Evolutionary conservation across 805 yeast species (phyloP).

Genomic region (Candida caryicola): DNA sequence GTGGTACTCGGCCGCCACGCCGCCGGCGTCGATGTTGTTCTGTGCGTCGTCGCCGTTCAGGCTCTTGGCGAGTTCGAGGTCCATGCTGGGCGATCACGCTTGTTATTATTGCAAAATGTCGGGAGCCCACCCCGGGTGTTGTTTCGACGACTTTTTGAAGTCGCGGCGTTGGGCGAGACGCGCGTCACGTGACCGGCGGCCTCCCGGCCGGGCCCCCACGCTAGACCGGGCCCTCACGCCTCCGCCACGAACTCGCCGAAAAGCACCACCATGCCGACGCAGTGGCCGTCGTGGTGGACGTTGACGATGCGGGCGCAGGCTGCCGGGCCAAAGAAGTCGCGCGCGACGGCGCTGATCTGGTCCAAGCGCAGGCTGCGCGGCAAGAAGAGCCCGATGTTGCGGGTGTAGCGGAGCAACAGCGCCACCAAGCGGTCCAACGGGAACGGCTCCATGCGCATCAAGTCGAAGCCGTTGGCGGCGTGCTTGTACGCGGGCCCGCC

Average conservation of each 20-base stretch:
- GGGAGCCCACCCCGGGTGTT: not conserved
- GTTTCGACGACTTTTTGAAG: not conserved
- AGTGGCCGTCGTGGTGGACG: slow-evolving; percentile 37
- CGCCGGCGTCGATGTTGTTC: not conserved
- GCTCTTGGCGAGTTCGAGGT: slow-evolving; percentile 1
- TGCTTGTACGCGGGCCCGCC: slow-evolving; percentile 67
- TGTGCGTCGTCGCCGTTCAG: slow-evolving; percentile 1
- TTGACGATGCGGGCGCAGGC: slow-evolving; percentile 47
- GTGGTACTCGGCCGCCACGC: not conserved
- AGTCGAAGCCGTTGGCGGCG: slow-evolving; percentile 41
- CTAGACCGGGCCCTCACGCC: not conserved
- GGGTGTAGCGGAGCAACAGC: slow-evolving; percentile 40
- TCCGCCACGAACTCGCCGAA: slow-evolving; percentile 44
- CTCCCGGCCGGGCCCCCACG: too few relatives aligned
- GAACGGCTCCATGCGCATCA: slow-evolving; percentile 46
- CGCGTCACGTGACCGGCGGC: too few relatives aligned
- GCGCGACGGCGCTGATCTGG: slow-evolving; percentile 50
- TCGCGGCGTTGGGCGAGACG: too few relatives aligned
- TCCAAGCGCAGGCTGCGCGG: slow-evolving; percentile 58
- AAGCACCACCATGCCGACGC: slow-evolving; percentile 56
- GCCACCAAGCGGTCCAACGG: slow-evolving; percentile 42
- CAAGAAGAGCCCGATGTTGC: slow-evolving; percentile 56
- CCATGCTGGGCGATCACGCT: not conserved
- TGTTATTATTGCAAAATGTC: slow-evolving; percentile 11
- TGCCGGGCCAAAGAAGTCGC: slow-evolving; percentile 41